Conservation (phyloP, 1,284 basidiomycete species). For the Marasmius tenuissimus region DNA sequence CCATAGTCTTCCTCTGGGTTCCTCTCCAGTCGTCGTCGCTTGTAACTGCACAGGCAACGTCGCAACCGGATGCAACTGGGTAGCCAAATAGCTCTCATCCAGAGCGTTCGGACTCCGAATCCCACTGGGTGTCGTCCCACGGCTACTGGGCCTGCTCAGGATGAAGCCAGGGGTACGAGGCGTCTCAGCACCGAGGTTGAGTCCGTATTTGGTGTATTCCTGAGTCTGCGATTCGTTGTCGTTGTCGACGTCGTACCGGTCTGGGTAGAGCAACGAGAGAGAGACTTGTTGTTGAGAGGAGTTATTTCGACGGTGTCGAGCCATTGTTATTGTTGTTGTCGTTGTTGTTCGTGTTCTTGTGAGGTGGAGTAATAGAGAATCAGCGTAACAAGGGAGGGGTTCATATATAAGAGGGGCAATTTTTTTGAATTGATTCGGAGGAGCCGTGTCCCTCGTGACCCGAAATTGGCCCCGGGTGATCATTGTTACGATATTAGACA, state of each 20-base stretch:
- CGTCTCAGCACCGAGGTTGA: neutral
- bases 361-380: too few relatives aligned
- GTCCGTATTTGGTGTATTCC: neutral
- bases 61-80: neutral
- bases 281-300: neutral
- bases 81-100: neutral
- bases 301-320: too few relatives aligned
- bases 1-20: neutral
- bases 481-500: too few relatives aligned
- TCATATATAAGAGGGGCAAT: too few relatives aligned
- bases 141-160: neutral
- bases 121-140: neutral
- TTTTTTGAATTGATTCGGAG: too few relatives aligned
- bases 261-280: neutral
- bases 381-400: too few relatives aligned
- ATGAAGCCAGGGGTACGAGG: neutral
- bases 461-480: too few relatives aligned
- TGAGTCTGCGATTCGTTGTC: neutral
- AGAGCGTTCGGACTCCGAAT: neutral
- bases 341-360: too few relatives aligned
- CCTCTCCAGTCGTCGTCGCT: neutral
- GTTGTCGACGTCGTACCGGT: neutral
- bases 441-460: too few relatives aligned
- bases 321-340: too few relatives aligned
- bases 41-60: too few relatives aligned